Evolutionary conservation across 2,329 filamentous ascomycete species (phyloP), one percentile per base, ranked within the genome.

Genomic region (Diaporthe longicolla): DNA sequence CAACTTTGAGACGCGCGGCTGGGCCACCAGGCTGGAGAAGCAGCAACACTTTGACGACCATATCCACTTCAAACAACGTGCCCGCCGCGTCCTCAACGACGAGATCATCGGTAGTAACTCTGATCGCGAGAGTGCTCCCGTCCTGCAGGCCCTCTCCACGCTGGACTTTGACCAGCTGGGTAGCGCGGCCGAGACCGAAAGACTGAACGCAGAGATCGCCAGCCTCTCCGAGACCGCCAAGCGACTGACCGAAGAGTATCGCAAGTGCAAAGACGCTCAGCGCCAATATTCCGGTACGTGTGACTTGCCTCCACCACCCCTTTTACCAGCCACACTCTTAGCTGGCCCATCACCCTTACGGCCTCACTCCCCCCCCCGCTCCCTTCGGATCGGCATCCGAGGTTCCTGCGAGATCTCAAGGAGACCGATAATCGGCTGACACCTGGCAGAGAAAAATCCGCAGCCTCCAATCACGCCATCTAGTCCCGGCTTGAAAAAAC

Each of bases 1-100:
- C 11, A 52, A 70, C 54, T 75, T 75, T 32, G 58, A 37, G 17
- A 13, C 29, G 54, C 66, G 74, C n/a, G 59, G 54, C 15, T 75
- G 72, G 71, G 21, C 24, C 21, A 26, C 48, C 11, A n/a, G 15
- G 17, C 1, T 13, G n/a, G 37, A 75, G 24, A 71, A 75, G 54
- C 59, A 68, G 37, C 52, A 48, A 19, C 74, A 75, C 68, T 57
- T 75, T 10, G 37, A 74, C 15, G 74, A 74, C 61, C 74, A 75
- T 70, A 21, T 75, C 48, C 72, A 75, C 73, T 24, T 73, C 32
- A 45, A 63, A 2, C 24, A 29, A 26, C 70, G 71, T 17, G 21
- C 17, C 32, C 19, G 29, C 4, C 73, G 73, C 24, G 63, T 73
- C 50, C 40, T 48, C 24, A 50, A 63, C 17, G 73, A 75, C 26